Base-by-base conservation (phyloP, 2,329 filamentous ascomycete species). In the Chrysosporium queenslandicum region DNA sequence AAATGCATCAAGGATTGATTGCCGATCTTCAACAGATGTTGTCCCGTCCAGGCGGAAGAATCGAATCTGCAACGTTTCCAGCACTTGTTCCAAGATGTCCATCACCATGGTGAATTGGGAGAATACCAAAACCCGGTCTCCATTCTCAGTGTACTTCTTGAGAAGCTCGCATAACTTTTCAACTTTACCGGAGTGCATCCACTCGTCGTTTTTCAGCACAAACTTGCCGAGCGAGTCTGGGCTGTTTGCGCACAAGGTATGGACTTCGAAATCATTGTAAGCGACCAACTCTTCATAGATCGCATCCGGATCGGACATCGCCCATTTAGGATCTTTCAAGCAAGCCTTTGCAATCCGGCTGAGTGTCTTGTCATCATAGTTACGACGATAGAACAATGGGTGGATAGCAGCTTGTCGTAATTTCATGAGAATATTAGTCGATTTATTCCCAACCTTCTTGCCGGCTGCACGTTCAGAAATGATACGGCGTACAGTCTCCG, bases 351-450 rank as follows among this genome's bases (percentile, higher is more conserved):
- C 79, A 78, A 97, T 94, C 62, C 87, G 81, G 53, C 80, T 76
- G 4, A 96, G 80, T 53, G 77, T 84, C 29, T 78, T 74, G 61
- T 96, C 83, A 9, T 79, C 80, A 65, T 92, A 98, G 56, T 87
- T 79, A 2, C 84, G 81, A 3, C 91, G 80, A 68, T 94, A 92
- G 8, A 98, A 79, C 50, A 96, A 77, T 0, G 90, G 88, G 63
- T 98, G 92, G 40, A 96, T 87, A 0, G 92, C 87, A 2, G 91
- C 87, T 66, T 96, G 91, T 41, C 91, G 86, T 16, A 97, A 79
- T 66, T 90, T 87, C 78, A 96, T 92, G 74, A 95, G 84, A 23
- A 85, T 78, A 60, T 90, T 86, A 57, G 68, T 69, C 50, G 78
- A 77, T 56, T 75, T 74, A 49, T 72, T 73, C 21, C 74, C 77